These are phyloP conservation scores for Hippophae gyantsensis DNA, from an alignment of 306 rosid genomes.

Conservation along the genomic window DNA sequence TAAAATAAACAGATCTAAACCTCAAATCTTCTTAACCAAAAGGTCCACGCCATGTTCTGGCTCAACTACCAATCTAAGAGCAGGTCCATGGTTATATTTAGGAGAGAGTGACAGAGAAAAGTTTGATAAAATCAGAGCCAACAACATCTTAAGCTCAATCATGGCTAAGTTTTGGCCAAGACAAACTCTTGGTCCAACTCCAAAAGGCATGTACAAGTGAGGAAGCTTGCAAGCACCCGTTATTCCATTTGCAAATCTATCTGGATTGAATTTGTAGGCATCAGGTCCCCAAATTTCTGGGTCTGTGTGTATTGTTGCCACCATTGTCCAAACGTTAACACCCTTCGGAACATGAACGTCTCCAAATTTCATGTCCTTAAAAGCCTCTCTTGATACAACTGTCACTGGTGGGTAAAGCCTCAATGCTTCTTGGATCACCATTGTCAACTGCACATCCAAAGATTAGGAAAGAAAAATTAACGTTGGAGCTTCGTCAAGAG, in stretches of 20 bases:
- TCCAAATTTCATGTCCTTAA: conserved; percentile 31
- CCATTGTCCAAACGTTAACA: conserved; percentile 31
- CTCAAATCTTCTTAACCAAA: conserved; percentile 23
- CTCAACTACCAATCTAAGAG: conserved; percentile 19
- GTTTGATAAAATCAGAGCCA: conserved; percentile 29
- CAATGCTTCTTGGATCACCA: conserved; percentile 60
- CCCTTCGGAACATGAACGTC: conserved; percentile 47
- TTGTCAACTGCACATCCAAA: conserved; percentile 28
- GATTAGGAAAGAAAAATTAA: too few relatives aligned
- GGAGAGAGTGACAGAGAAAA: conserved; percentile 35
- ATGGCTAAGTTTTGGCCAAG: conserved; percentile 13
- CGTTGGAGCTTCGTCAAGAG: too few relatives aligned
- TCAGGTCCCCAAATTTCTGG: conserved; percentile 46
- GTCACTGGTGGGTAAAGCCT: conserved; percentile 43
- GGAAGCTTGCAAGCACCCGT: conserved; percentile 41
- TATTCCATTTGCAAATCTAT: conserved; percentile 49
- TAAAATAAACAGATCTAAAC: too few relatives aligned
- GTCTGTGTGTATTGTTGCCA: conserved; percentile 33
- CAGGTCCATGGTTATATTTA: conserved; percentile 23
- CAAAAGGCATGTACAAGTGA: conserved; percentile 45
- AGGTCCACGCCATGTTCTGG: conserved; percentile 34
- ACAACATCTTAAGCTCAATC: conserved; percentile 3
- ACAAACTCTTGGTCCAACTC: conserved; percentile 22
- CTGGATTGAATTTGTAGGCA: conserved; percentile 45
- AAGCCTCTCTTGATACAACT: conserved; percentile 23